Percentiles rank a stretch among this genome's conserved stretches.
phyloP scores from a whole-genome alignment of 352 stramenopile genomes.

The Pythium rishiriense region DNA sequence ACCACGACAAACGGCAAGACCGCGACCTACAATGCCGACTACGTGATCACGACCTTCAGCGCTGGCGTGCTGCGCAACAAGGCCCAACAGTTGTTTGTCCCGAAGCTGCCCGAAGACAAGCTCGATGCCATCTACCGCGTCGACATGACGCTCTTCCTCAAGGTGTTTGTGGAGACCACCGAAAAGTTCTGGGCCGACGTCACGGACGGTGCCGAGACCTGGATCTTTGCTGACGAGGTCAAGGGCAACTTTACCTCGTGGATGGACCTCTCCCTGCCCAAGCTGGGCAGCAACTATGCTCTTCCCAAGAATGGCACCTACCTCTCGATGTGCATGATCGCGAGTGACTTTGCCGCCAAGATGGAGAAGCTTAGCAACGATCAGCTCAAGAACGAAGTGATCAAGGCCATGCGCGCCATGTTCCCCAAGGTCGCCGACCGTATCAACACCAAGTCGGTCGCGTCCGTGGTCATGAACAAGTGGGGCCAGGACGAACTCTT shows the following conservation, averaged over 20 bases:
- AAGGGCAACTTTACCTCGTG: conserved; percentile 14
- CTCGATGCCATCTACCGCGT: conserved; percentile 12
- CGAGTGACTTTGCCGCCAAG: neutral
- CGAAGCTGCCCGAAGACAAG: neutral
- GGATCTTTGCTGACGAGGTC: conserved; percentile 9
- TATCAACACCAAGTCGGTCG: conserved; percentile 6
- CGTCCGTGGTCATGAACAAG: conserved; percentile 11
- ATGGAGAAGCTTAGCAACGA: neutral
- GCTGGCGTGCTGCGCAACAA: conserved; percentile 6
- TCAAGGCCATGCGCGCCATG: conserved; percentile 14
- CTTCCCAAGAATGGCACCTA: conserved; percentile 4
- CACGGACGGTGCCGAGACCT: conserved; percentile 6
- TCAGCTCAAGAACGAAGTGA: conserved; percentile 12
- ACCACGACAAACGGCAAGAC: neutral
- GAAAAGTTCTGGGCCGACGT: conserved; percentile 11
- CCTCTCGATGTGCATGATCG: conserved; percentile 6
- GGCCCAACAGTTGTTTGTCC: neutral
- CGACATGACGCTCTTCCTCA: conserved; percentile 14
- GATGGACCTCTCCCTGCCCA: conserved; percentile 6
- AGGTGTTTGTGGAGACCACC: conserved; percentile 11
- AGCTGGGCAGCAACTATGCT: conserved; percentile 4
- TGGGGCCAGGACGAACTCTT: conserved; percentile 13
- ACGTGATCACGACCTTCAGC: conserved; percentile 10
- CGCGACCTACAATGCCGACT: conserved; percentile 9
- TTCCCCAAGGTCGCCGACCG: conserved; percentile 7